phyloP scores from a whole-genome alignment of 805 yeast species.

The Ogataea nakhonphanomensis region DNA sequence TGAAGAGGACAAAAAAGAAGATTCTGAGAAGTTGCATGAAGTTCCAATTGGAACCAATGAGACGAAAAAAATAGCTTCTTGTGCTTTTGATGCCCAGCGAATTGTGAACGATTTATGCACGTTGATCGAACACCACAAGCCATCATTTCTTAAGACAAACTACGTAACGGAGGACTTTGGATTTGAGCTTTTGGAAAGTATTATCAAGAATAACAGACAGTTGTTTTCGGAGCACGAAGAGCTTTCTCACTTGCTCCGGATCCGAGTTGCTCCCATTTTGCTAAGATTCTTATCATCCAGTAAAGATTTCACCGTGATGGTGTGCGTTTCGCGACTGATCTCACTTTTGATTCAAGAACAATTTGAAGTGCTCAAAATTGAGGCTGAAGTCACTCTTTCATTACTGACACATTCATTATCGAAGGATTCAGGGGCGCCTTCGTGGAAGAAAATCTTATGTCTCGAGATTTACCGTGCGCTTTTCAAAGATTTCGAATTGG shows the following conservation, averaged over 20 bases:
- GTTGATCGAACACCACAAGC: conserved; percentile 55
- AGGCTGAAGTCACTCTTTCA: conserved; percentile 77
- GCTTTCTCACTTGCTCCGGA: conserved; percentile 61
- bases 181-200: conserved; percentile 78
- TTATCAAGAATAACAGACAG: conserved; percentile 58
- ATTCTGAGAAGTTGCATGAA: conserved; percentile 23
- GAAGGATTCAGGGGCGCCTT: conserved; percentile 48
- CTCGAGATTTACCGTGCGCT: conserved; percentile 68
- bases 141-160: conserved; percentile 49
- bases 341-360: conserved; percentile 60
- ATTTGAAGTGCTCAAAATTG: conserved; percentile 61
- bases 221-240: conserved; percentile 60
- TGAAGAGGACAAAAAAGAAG: conserved; percentile 36
- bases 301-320: conserved; percentile 63
- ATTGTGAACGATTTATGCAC: conserved; percentile 72
- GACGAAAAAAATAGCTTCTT: conserved; percentile 41
- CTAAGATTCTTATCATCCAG: conserved; percentile 58
- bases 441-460: conserved; percentile 73
- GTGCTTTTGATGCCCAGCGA: conserved; percentile 66
- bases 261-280: conserved; percentile 71
- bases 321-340: conserved; percentile 72
- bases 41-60: conserved; percentile 48
- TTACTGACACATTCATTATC: conserved; percentile 70
- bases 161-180: conserved; percentile 62
- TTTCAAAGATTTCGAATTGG: conserved; percentile 51